Conservation (phyloP, 176 grass and related monocot genomes). For the Oryza meridionalis region DNA sequence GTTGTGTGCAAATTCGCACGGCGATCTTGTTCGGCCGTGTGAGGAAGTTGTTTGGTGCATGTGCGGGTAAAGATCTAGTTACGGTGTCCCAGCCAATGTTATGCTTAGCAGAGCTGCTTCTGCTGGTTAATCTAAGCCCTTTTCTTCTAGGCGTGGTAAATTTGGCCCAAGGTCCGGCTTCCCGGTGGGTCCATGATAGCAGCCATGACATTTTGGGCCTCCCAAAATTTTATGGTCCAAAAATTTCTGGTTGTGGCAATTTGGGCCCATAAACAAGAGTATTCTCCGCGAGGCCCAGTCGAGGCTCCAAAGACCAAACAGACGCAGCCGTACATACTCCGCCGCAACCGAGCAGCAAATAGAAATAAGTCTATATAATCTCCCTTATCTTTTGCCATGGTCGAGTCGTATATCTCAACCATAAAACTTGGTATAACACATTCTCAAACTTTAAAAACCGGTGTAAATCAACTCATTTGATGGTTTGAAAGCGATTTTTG, state of each 20-base stretch:
- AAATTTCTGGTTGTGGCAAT: neutral
- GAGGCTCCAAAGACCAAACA: neutral
- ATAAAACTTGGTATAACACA: no score
- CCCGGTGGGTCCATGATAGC: neutral
- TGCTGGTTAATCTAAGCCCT: neutral
- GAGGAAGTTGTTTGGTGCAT: no score
- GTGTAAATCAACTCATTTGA: no score
- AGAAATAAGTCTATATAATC: no score
- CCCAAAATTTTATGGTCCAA: neutral
- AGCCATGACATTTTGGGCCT: neutral
- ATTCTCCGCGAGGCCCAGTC: neutral
- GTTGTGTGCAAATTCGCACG: neutral
- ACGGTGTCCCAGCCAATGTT: neutral
- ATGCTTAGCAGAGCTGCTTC: neutral
- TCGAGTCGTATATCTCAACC: no score
- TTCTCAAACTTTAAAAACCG: no score
- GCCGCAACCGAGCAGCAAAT: neutral
- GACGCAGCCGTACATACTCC: neutral
- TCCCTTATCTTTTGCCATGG: no score
- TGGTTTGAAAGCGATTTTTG: no score
- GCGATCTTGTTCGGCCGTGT: neutral
- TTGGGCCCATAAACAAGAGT: neutral
- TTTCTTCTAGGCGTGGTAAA: neutral
- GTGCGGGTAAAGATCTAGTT: conserved; percentile 19
- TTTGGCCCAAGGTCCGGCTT: neutral